phyloP scores from a whole-genome alignment of 2,329 filamentous ascomycete genomes.

The Dryadomyces quercus-mongolicae region DNA sequence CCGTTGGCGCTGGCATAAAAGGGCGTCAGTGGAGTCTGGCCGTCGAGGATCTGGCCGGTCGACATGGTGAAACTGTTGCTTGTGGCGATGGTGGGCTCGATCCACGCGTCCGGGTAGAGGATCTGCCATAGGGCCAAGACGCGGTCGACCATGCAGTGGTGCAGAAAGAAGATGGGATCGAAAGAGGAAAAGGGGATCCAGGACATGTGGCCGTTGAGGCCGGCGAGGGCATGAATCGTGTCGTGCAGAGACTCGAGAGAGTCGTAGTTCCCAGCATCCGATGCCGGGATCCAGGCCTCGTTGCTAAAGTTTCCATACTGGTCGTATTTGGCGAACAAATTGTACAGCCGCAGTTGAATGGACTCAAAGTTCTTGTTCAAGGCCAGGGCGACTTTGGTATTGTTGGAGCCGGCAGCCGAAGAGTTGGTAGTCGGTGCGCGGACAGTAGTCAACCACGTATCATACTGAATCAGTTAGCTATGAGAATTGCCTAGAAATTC shows the following conservation, averaged over 20 bases:
- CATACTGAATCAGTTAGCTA: slow-evolving; percentile 42
- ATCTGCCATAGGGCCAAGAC: slow-evolving; percentile 67
- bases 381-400: slow-evolving; percentile 39
- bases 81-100: slow-evolving; percentile 41
- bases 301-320: slow-evolving; percentile 60
- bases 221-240: slow-evolving; percentile 47
- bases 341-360: slow-evolving; percentile 52
- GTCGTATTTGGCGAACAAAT: slow-evolving; percentile 53
- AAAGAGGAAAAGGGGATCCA: slow-evolving; percentile 63
- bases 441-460: slow-evolving; percentile 46
- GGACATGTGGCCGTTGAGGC: slow-evolving; percentile 54
- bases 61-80: slow-evolving; percentile 49
- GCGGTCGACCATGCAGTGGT: slow-evolving; percentile 66
- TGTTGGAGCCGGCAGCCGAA: slow-evolving; percentile 40
- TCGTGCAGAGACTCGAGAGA: slow-evolving; percentile 56
- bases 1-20: slow-evolving; percentile 49
- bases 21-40: slow-evolving; percentile 49
- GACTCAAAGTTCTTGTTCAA: slow-evolving; percentile 39
- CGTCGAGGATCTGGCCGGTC: slow-evolving; percentile 39
- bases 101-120: slow-evolving; percentile 56
- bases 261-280: slow-evolving; percentile 39
- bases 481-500: too few relatives aligned
- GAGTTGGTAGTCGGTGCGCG: slow-evolving; percentile 35
- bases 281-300: slow-evolving; percentile 45
- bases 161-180: slow-evolving; percentile 67